phyloP scores from a whole-genome alignment of 2,329 filamentous ascomycete species.

The Raffaelea albimanens region DNA sequence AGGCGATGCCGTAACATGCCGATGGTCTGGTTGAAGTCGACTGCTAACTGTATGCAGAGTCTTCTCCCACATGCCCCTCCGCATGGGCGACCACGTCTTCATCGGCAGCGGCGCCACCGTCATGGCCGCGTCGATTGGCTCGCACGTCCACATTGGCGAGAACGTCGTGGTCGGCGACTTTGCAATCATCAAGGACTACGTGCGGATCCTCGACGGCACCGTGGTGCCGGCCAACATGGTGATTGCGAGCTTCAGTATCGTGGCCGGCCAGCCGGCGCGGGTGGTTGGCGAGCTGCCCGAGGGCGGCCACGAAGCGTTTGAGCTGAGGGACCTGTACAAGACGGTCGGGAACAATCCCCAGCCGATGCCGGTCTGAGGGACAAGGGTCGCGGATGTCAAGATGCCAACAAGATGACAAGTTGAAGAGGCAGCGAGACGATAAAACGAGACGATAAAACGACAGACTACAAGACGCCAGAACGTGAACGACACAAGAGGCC shows the following conservation, averaged over 20 bases:
- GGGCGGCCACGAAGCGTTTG: slow-evolving; percentile 55
- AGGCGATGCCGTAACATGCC: background rate
- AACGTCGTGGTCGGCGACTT: slow-evolving; percentile 75
- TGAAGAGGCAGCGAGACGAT: too few species aligned
- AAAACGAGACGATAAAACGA: too few species aligned
- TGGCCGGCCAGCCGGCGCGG: slow-evolving; percentile 72
- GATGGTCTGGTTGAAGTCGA: too few species aligned
- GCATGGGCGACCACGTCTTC: slow-evolving; percentile 91
- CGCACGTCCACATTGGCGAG: slow-evolving; percentile 75
- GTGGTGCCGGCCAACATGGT: slow-evolving; percentile 85
- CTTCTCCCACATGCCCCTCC: slow-evolving; percentile 78
- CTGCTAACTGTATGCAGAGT: slow-evolving; percentile 22
- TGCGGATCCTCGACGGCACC: slow-evolving; percentile 74
- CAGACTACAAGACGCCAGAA: too few species aligned
- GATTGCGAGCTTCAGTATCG: slow-evolving; percentile 82
- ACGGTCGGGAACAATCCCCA: slow-evolving; percentile 49
- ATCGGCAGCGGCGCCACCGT: slow-evolving; percentile 67
- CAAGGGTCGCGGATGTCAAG: too few species aligned
- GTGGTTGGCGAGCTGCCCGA: slow-evolving; percentile 76
- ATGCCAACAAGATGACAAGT: too few species aligned
- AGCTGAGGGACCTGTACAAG: slow-evolving; percentile 56
- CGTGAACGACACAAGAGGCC: too few species aligned
- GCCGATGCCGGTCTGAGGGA: slow-evolving; percentile 23
- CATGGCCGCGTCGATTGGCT: slow-evolving; percentile 74
- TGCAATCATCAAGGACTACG: slow-evolving; percentile 88